Percentiles rank a stretch among this genome's conserved stretches.
phyloP scores from a whole-genome alignment of 2,329 filamentous ascomycete species.

The Trichoderma atroviride region DNA sequence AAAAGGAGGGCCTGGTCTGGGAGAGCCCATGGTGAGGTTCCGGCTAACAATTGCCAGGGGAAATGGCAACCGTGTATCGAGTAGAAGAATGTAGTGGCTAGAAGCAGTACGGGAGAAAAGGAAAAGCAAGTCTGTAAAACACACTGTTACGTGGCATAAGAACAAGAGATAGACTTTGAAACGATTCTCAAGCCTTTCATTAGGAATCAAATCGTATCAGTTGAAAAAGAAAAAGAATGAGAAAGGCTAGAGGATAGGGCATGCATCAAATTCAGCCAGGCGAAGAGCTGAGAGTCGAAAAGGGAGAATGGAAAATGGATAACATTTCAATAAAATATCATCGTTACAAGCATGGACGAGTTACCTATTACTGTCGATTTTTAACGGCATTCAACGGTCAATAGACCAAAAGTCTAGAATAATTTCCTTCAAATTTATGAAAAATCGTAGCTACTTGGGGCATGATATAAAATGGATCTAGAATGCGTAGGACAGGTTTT shows the following conservation, averaged over 20 bases:
- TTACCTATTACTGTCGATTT: neutral
- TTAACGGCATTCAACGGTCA: neutral
- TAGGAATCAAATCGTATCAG: neutral
- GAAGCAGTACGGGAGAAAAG: neutral
- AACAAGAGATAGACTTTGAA: neutral
- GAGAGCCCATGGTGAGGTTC: neutral
- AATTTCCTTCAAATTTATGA: conserved; percentile 1
- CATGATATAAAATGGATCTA: conserved; percentile 20
- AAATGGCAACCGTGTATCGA: conserved; percentile 7
- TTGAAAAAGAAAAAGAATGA: neutral
- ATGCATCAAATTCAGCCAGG: neutral
- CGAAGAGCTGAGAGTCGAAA: neutral
- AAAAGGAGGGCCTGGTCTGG: neutral
- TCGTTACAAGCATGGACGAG: neutral
- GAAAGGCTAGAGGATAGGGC: neutral
- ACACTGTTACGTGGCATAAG: too few relatives aligned
- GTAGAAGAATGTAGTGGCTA: neutral
- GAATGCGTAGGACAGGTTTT: conserved; percentile 13
- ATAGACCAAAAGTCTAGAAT: neutral
- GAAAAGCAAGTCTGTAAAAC: neutral
- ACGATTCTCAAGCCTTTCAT: neutral
- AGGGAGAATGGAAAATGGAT: neutral
- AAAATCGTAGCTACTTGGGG: conserved; percentile 14
- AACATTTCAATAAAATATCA: neutral
- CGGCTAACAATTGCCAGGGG: conserved; percentile 4